phyloP scores from a whole-genome alignment of 1,139 yeast genomes.

The Blastobotrys capitulatus region DNA sequence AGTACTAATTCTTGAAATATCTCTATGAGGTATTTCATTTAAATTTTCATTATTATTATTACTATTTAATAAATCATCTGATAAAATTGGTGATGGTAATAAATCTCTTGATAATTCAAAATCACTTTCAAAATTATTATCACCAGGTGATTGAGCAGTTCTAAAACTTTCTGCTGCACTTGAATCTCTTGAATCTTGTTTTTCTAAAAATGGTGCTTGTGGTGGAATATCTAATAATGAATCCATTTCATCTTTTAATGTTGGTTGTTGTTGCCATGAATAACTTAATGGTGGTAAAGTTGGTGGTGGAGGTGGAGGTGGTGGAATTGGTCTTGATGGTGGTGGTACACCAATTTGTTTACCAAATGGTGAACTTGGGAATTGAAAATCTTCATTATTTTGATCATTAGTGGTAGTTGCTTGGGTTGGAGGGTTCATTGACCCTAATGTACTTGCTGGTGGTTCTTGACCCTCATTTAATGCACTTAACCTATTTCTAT shows the following conservation, averaged over 20 bases:
- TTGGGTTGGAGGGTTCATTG: not conserved
- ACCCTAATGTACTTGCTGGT: not conserved
- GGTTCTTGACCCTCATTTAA: conserved; percentile 7
- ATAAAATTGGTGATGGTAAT: not conserved
- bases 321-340: conserved; percentile 13
- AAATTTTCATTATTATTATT: not conserved
- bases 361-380: conserved; percentile 4
- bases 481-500: conserved; percentile 15
- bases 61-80: not conserved
- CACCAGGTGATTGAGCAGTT: conserved; percentile 17
- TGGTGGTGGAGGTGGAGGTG: conserved; percentile 18
- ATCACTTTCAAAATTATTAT: not conserved
- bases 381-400: not conserved
- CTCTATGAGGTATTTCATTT: not conserved
- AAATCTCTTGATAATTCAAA: not conserved
- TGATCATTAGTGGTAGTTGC: not conserved
- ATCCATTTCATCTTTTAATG: conserved; percentile 15
- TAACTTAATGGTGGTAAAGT: conserved; percentile 12
- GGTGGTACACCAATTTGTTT: conserved; percentile 11
- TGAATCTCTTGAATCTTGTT: conserved; percentile 15
- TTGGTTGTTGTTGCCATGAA: conserved; percentile 15
- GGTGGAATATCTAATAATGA: conserved; percentile 12
- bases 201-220: conserved; percentile 12
- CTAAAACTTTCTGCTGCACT: conserved; percentile 20
- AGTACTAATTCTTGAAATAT: not conserved